Conservation (phyloP, 2,329 filamentous ascomycete species). For the Penicillium hesseltinei region DNA sequence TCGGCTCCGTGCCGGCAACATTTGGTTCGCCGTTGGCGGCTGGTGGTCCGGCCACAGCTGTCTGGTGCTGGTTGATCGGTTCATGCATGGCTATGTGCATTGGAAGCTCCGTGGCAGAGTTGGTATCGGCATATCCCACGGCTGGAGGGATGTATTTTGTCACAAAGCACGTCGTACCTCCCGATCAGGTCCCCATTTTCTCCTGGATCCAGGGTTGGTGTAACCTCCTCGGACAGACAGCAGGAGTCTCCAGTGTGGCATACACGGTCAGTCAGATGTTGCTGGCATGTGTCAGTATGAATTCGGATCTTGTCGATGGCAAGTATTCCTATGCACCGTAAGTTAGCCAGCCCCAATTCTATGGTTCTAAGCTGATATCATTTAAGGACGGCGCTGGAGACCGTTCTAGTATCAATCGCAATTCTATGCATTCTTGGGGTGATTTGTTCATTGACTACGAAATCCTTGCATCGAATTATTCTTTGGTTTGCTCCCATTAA, state of each 20-base stretch:
- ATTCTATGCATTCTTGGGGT: constrained; percentile 56
- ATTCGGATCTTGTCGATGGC: constrained; percentile 52
- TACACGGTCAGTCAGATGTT: constrained; percentile 66
- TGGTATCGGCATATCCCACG: constrained; percentile 66
- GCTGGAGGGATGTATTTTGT: constrained; percentile 69
- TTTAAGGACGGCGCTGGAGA: constrained; percentile 56
- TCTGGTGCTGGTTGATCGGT: constrained; percentile 66
- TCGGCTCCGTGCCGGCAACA: constrained; percentile 65
- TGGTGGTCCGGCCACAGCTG: constrained; percentile 62
- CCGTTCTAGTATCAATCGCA: constrained; percentile 57
- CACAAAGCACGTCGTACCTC: constrained; percentile 63
- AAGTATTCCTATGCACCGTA: constrained; percentile 58
- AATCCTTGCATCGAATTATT: constrained; percentile 58
- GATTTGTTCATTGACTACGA: constrained; percentile 63
- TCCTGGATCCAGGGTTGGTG: constrained; percentile 68
- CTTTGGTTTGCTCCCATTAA: constrained; percentile 67
- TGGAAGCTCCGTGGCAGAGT: constrained; percentile 63
- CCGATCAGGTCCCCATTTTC: constrained; percentile 60
- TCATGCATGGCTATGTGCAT: constrained; percentile 65
- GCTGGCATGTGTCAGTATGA: constrained; percentile 61
- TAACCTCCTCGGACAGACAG: constrained; percentile 64
- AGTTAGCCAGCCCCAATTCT: constrained; percentile 20
- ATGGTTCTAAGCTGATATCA: constrained; percentile 10
- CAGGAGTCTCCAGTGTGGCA: constrained; percentile 61
- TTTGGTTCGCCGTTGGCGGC: constrained; percentile 58